Percentiles rank a stretch among this genome's conserved stretches.
Evolutionary conservation across 768 basidiomycete genomes (phyloP).

Genomic region (Tricholoma sp.): DNA sequence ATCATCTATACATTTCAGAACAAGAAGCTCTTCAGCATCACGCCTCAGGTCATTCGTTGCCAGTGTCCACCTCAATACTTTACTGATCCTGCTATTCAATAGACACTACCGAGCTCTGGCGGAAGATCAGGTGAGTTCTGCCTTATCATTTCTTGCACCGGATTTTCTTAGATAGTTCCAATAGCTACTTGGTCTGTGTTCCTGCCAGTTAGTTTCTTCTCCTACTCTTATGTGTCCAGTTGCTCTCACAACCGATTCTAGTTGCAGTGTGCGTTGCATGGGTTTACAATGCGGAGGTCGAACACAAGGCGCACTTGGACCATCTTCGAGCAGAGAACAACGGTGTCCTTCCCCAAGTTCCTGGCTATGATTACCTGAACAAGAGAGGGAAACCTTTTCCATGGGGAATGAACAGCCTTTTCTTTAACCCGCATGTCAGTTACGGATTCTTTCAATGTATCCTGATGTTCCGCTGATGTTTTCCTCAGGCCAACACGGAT

Average conservation of each 20-base stretch:
- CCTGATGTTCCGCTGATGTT: slow-evolving; percentile 2
- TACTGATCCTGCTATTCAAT: slow-evolving; percentile 12
- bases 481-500: slow-evolving; percentile 58
- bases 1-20: slow-evolving; percentile 41
- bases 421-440: slow-evolving; percentile 72
- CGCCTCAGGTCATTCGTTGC: slow-evolving; percentile 44
- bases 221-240: background rate
- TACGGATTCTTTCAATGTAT: background rate
- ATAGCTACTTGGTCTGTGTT: slow-evolving; percentile 68
- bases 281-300: slow-evolving; percentile 50
- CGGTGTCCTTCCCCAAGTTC: slow-evolving; percentile 64
- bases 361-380: slow-evolving; percentile 76
- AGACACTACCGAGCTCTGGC: slow-evolving; percentile 82
- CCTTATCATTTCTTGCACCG: slow-evolving; percentile 1
- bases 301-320: slow-evolving; percentile 67
- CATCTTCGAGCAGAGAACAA: slow-evolving; percentile 70
- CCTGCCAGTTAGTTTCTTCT: slow-evolving; percentile 57
- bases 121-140: slow-evolving; percentile 70
- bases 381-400: slow-evolving; percentile 74
- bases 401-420: slow-evolving; percentile 80
- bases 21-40: slow-evolving; percentile 59
- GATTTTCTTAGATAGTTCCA: slow-evolving; percentile 6
- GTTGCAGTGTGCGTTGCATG: slow-evolving; percentile 48
- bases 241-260: slow-evolving; percentile 15
- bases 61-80: background rate